phyloP scores from a whole-genome alignment of 495 filamentous ascomycete species.

The Penicillium macrosclerotiorum region DNA sequence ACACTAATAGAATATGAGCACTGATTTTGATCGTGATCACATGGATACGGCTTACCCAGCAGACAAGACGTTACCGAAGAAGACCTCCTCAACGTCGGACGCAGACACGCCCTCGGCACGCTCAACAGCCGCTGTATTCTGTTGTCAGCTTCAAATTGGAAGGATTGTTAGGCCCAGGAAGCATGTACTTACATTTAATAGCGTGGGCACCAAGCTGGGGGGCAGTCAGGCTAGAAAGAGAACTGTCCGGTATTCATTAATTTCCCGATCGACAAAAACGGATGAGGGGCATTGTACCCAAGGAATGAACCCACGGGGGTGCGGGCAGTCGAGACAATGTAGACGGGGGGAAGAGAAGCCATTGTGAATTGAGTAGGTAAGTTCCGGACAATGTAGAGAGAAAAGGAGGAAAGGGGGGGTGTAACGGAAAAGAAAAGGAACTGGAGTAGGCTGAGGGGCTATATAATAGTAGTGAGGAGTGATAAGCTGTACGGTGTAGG shows the following conservation, averaged over 20 bases:
- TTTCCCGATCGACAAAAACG: conserved; percentile 20
- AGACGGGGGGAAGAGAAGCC: conserved; percentile 75
- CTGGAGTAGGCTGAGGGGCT: conserved; percentile 8
- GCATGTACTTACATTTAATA: conserved; percentile 69
- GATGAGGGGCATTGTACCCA: conserved; percentile 56
- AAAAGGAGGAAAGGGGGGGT: not conserved
- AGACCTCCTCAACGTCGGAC: conserved; percentile 87
- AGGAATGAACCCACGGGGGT: conserved; percentile 92
- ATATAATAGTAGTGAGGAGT: conserved; percentile 21
- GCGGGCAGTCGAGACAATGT: conserved; percentile 89
- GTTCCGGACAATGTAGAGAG: not conserved
- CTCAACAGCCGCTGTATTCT: conserved; percentile 69
- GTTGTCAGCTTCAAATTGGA: conserved; percentile 13
- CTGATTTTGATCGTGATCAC: not conserved
- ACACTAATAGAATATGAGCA: conserved; percentile 55
- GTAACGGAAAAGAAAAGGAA: conserved; percentile 7
- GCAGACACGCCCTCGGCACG: conserved; percentile 81
- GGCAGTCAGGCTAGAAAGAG: conserved; percentile 81
- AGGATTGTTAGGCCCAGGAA: not conserved
- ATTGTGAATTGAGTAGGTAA: conserved; percentile 9
- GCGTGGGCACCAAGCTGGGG: conserved; percentile 85
- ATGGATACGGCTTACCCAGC: conserved; percentile 77
- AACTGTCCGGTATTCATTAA: conserved; percentile 46
- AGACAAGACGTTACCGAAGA: conserved; percentile 96
- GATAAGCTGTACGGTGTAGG: conserved; percentile 36